A percentile compares a stretch with the other conserved stretches of the same genome.
Conservation (phyloP, 768 basidiomycete species). For the Termitomyces sp. region DNA sequence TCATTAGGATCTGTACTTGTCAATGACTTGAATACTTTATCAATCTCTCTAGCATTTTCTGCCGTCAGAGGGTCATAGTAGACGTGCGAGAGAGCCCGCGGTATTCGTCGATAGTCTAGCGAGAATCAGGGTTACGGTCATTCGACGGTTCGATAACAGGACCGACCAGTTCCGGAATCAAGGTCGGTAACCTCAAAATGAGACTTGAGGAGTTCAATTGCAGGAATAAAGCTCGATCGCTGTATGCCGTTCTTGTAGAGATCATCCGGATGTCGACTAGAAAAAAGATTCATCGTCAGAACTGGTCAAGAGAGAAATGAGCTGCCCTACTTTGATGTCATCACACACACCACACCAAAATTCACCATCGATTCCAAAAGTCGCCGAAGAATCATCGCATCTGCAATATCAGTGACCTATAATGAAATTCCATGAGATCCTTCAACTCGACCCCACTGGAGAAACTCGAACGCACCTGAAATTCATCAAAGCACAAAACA, state of each 20-base stretch:
- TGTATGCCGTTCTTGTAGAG: constrained; percentile 99
- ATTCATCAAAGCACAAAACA: constrained; percentile 96
- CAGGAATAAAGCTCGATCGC: constrained; percentile 88
- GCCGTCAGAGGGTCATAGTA: constrained; percentile 81
- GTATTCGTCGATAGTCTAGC: constrained; percentile 95
- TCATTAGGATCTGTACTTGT: constrained; percentile 51
- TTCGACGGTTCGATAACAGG: too few relatives aligned
- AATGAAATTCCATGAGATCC: background rate
- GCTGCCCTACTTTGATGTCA: constrained; percentile 93
- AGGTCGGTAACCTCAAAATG: constrained; percentile 88
- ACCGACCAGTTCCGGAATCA: constrained; percentile 88
- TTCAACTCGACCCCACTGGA: too few relatives aligned
- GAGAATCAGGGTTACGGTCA: too few relatives aligned
- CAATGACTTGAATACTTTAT: constrained; percentile 79
- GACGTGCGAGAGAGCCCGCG: constrained; percentile 88
- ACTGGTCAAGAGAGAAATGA: background rate
- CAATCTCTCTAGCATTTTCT: constrained; percentile 64
- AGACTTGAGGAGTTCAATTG: constrained; percentile 89
- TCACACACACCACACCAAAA: constrained; percentile 89
- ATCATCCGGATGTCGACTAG: constrained; percentile 93
- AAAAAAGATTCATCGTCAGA: background rate
- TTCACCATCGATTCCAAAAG: constrained; percentile 83
- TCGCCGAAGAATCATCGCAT: constrained; percentile 95
- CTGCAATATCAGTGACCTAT: constrained; percentile 94
- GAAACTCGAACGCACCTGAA: constrained; percentile 59